phyloP scores from a whole-genome alignment of 2,329 filamentous ascomycete genomes.

The Neofusicoccum sp. region DNA sequence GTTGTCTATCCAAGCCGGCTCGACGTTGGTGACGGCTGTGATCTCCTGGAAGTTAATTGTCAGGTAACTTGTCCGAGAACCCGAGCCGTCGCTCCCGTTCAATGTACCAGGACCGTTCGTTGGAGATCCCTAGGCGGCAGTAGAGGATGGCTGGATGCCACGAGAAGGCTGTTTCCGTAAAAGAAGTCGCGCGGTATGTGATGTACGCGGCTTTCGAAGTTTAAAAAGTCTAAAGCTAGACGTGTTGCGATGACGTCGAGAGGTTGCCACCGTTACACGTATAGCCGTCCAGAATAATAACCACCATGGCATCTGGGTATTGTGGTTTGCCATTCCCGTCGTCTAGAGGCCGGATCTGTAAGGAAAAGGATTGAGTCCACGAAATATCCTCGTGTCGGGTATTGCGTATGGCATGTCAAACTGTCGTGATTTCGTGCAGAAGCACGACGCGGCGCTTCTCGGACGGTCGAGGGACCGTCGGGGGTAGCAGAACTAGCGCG shows the following conservation, averaged over 20 bases:
- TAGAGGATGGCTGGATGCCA: not conserved
- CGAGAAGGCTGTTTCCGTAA: not conserved
- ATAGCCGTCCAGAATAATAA: slow-evolving; percentile 10
- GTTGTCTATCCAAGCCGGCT: slow-evolving; percentile 17
- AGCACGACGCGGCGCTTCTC: slow-evolving; percentile 18
- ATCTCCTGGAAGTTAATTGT: not conserved
- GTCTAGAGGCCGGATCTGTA: not conserved
- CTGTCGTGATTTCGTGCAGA: slow-evolving; percentile 16
- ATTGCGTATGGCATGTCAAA: slow-evolving; percentile 13
- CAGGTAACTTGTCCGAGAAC: not conserved
- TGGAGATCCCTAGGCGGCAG: slow-evolving; percentile 13
- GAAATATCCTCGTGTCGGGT: slow-evolving; percentile 15
- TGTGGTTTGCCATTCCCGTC: slow-evolving; percentile 4
- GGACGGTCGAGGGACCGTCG: not conserved
- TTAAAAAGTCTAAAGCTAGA: not conserved
- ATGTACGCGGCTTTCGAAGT: not conserved
- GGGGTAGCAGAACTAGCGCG: not conserved
- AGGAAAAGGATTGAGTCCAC: slow-evolving; percentile 10
- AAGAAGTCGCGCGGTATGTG: not conserved
- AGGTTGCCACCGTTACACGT: not conserved
- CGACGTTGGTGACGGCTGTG: not conserved
- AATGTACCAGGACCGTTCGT: not conserved
- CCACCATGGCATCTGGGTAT: slow-evolving; percentile 3
- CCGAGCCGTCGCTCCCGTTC: not conserved
- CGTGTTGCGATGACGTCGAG: not conserved